Evolutionary conservation across 768 basidiomycete species (phyloP).

Genomic region (Suillus fuscotomentosus): DNA sequence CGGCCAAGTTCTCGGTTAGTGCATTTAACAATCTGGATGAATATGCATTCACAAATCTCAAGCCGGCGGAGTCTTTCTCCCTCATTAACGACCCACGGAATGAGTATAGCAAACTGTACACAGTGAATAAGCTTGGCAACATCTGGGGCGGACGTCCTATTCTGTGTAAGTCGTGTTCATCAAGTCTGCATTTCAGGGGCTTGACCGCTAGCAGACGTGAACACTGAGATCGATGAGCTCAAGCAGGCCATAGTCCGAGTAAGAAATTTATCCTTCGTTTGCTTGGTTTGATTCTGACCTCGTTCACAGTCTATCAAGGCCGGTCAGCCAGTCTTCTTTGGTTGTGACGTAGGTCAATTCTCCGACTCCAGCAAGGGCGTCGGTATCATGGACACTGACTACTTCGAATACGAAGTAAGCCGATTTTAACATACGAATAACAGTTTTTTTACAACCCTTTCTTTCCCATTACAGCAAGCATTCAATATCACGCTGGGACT

Average conservation of each 20-base stretch:
- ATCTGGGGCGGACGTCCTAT: conserved; percentile 86
- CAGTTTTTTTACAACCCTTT: not conserved
- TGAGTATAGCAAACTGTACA: conserved; percentile 77
- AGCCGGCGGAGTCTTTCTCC: conserved; percentile 82
- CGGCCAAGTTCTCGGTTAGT: conserved; percentile 53
- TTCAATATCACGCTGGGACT: conserved; percentile 81
- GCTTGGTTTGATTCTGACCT: not conserved
- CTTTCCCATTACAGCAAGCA: conserved; percentile 52
- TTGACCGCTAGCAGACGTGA: conserved; percentile 61
- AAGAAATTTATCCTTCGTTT: conserved; percentile 11
- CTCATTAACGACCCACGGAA: conserved; percentile 96
- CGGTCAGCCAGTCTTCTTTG: conserved; percentile 91
- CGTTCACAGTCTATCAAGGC: conserved; percentile 67
- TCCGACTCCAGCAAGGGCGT: conserved; percentile 51
- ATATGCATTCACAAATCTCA: conserved; percentile 6
- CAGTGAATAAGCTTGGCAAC: conserved; percentile 91
- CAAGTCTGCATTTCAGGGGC: not conserved
- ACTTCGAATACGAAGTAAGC: conserved; percentile 78
- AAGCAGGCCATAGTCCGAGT: conserved; percentile 80
- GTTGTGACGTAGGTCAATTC: conserved; percentile 92
- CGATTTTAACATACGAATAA: not conserved
- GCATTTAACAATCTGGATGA: not conserved
- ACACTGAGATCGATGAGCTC: conserved; percentile 79
- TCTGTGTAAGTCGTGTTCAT: conserved; percentile 55
- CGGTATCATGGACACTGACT: conserved; percentile 85